phyloP scores from a whole-genome alignment of 164 flowering plant species.

The Macadamia integrifolia region DNA sequence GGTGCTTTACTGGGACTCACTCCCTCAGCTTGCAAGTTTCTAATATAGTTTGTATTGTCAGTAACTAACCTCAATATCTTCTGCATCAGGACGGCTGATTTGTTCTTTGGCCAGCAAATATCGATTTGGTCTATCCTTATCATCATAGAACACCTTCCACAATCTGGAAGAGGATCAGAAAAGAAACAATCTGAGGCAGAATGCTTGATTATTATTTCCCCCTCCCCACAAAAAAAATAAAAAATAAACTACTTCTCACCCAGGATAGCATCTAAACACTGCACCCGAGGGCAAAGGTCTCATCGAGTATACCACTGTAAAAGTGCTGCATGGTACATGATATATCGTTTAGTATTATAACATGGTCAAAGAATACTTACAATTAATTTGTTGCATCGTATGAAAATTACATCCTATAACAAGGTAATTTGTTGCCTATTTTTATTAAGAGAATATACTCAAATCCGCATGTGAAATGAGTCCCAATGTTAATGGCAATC shows the following conservation, averaged over 20 bases:
- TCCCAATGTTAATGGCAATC: too few relatives aligned
- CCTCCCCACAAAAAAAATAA: too few relatives aligned
- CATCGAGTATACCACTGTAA: conserved; percentile 85
- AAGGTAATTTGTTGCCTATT: too few relatives aligned
- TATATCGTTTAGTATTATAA: not conserved
- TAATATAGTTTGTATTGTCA: not conserved
- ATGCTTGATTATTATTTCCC: not conserved
- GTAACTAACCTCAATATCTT: conserved; percentile 74
- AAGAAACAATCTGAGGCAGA: conserved; percentile 5
- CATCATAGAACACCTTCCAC: conserved; percentile 97
- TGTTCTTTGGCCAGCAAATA: conserved; percentile 86
- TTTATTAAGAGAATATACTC: too few relatives aligned
- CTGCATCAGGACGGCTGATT: conserved; percentile 76
- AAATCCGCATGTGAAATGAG: too few relatives aligned
- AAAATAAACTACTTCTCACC: conserved; percentile 34
- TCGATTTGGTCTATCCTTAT: conserved; percentile 74
- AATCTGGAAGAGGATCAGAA: conserved; percentile 29
- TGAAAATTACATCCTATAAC: not conserved
- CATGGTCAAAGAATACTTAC: not conserved
- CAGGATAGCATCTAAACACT: conserved; percentile 92
- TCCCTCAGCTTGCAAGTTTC: not conserved
- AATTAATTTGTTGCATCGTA: not conserved
- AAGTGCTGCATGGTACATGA: conserved; percentile 52
- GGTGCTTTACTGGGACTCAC: not conserved
- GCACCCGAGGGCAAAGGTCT: conserved; percentile 86